Evolutionary conservation across 2,329 filamentous ascomycete genomes (phyloP).

Genomic region (Cercospora sojina): DNA sequence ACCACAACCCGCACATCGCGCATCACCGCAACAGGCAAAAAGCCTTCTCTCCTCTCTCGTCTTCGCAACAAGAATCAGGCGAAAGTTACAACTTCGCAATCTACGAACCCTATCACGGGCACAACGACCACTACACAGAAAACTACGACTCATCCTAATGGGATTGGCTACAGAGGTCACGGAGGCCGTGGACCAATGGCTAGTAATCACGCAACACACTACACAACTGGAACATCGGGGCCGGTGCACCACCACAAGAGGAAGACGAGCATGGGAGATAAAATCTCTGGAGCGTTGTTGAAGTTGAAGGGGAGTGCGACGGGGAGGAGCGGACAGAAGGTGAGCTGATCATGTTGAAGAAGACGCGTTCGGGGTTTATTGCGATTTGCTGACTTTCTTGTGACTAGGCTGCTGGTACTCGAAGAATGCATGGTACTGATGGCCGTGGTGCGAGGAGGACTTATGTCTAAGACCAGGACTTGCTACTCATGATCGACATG

Average conservation of each 20-base stretch:
- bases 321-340: slow-evolving; percentile 68
- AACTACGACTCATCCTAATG: slow-evolving; percentile 35
- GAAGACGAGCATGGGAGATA: slow-evolving; percentile 68
- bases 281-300: slow-evolving; percentile 72
- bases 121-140: slow-evolving; percentile 41
- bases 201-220: slow-evolving; percentile 27
- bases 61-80: slow-evolving; percentile 49
- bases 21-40: slow-evolving; percentile 39
- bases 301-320: slow-evolving; percentile 71
- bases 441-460: slow-evolving; percentile 28
- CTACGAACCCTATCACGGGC: slow-evolving; percentile 43
- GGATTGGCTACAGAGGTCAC: slow-evolving; percentile 30
- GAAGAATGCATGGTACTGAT: slow-evolving; percentile 40
- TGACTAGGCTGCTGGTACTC: slow-evolving; percentile 37
- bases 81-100: slow-evolving; percentile 44
- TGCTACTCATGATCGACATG: no score
- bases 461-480: not conserved
- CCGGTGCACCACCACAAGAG: slow-evolving; percentile 64
- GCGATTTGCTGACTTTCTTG: slow-evolving; percentile 11
- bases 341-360: slow-evolving; percentile 33
- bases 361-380: not conserved
- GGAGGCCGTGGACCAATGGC: slow-evolving; percentile 30
- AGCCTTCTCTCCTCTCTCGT: slow-evolving; percentile 56
- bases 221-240: slow-evolving; percentile 36
- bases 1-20: slow-evolving; percentile 20